phyloP scores from a whole-genome alignment of 768 basidiomycete species.

The Leucosporidium yakuticum region DNA sequence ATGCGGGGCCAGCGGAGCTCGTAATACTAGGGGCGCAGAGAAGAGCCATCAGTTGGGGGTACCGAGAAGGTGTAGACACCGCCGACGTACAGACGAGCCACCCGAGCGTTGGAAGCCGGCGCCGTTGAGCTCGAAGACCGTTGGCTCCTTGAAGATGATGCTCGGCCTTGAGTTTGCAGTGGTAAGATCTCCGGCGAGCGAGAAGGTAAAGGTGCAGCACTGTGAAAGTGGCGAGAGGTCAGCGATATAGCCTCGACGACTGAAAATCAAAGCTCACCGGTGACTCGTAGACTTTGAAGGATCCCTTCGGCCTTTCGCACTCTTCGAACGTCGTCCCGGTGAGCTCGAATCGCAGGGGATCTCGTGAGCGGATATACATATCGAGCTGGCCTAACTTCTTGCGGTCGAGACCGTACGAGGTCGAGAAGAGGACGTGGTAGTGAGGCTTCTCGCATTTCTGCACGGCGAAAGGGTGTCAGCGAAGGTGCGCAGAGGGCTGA shows the following conservation, averaged over 20 bases:
- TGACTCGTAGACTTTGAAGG: conserved; percentile 8
- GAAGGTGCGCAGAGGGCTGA: background rate
- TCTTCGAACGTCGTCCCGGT: background rate
- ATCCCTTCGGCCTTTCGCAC: background rate
- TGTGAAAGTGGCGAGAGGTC: too few species aligned
- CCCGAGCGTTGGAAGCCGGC: conserved; percentile 61
- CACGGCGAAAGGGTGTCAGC: background rate
- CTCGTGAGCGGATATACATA: conserved; percentile 3
- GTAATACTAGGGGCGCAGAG: too few species aligned
- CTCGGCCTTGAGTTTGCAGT: too few species aligned
- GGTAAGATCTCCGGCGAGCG: too few species aligned
- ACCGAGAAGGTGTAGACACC: too few species aligned
- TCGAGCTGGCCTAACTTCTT: conserved; percentile 53
- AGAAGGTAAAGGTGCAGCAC: too few species aligned
- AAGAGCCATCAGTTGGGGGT: too few species aligned
- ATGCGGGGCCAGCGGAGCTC: too few species aligned
- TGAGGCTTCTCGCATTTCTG: conserved; percentile 53
- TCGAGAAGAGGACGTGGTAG: conserved; percentile 68
- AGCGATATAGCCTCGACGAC: too few species aligned
- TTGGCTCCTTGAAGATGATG: conserved; percentile 54
- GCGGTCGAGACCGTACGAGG: conserved; percentile 66
- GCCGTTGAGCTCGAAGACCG: conserved; percentile 68
- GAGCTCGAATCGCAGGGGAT: conserved; percentile 10
- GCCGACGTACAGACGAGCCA: conserved; percentile 48
- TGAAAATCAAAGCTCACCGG: conserved; percentile 18